Conservation (phyloP, 2,329 filamentous ascomycete species). For the Xylariaceae sp. region DNA sequence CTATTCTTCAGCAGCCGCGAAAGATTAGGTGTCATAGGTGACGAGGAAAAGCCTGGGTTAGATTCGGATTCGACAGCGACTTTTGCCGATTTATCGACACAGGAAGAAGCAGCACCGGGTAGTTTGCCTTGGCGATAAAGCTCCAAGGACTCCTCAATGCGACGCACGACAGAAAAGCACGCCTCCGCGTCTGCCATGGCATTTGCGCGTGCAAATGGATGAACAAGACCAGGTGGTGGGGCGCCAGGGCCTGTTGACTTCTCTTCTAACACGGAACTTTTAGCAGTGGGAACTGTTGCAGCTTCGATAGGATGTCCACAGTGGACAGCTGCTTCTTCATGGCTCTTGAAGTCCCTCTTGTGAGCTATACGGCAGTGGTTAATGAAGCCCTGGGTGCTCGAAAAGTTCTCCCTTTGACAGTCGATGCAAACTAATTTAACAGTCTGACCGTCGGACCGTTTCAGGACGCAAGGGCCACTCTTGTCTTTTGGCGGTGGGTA, state of each 20-base stretch:
- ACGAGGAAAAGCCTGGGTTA: constrained; percentile 45
- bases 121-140: constrained; percentile 49
- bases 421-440: constrained; percentile 89
- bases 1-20: constrained; percentile 59
- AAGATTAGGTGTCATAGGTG: constrained; percentile 59
- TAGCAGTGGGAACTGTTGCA: constrained; percentile 37
- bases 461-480: constrained; percentile 75
- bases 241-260: constrained; percentile 28
- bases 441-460: constrained; percentile 75
- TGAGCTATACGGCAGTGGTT: constrained; percentile 98
- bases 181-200: constrained; percentile 49
- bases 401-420: constrained; percentile 86
- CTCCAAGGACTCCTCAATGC: constrained; percentile 50
- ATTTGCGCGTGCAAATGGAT: constrained; percentile 57
- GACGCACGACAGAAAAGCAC: constrained; percentile 44
- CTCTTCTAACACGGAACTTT: constrained; percentile 42
- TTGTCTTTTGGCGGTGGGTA: constrained; percentile 74
- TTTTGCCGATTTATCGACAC: constrained; percentile 22
- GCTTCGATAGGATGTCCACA: constrained; percentile 79
- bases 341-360: constrained; percentile 87
- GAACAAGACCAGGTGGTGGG: constrained; percentile 48
- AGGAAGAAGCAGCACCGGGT: constrained; percentile 40
- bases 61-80: constrained; percentile 23
- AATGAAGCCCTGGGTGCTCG: constrained; percentile 97
- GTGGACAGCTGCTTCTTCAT: constrained; percentile 85